Evolutionary conservation across 1,284 basidiomycete genomes (phyloP), one percentile per base, ranked within the genome.

Genomic region (Xerocomus amazonicus): DNA sequence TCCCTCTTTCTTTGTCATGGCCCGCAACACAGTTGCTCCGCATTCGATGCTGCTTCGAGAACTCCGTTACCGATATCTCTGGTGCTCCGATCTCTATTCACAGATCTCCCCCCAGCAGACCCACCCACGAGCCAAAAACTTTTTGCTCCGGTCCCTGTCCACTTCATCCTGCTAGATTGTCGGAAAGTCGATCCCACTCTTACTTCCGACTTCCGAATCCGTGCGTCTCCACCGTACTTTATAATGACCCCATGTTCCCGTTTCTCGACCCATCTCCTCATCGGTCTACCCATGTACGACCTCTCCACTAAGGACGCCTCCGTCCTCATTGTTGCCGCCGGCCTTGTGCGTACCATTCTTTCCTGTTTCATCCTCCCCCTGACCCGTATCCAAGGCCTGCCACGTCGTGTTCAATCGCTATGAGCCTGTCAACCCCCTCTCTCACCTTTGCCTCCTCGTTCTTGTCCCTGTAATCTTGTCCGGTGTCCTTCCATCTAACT

Each of bases 151-250:
- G 54, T 56, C 47, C 57, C 57, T 67, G 61, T 45, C 62, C 17
- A 52, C 55, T 59, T 61, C 56, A 56, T 56, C 41, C 39, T 55
- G 53, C 54, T 51, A 68, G 64, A 69, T 69, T 67, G 67, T 70
- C 66, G 53, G 56, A 65, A 64, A 65, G 64, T 68, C 66, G 68
- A 69, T 70, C 65, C 59, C 63, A 53, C 56, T 45, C 45, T 46
- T 39, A 3, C 53, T 56, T 66, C 62, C 65, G 67, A 46, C 31
- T 59, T 55, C 64, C 64, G 62, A 69, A 59, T 52, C 63, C 64
- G 66, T 43, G 57, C 67, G 61, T 53, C 57, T 65, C 45, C 43
- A 28, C 51, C 46, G 36, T 51, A 43, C 45, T 56, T 65, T 66
- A 65, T 67, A 68, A 56, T 50, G 13, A 32, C 48, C 43, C 46